Evolutionary conservation across 768 basidiomycete species (phyloP).

Genomic region (Collybia sordida): DNA sequence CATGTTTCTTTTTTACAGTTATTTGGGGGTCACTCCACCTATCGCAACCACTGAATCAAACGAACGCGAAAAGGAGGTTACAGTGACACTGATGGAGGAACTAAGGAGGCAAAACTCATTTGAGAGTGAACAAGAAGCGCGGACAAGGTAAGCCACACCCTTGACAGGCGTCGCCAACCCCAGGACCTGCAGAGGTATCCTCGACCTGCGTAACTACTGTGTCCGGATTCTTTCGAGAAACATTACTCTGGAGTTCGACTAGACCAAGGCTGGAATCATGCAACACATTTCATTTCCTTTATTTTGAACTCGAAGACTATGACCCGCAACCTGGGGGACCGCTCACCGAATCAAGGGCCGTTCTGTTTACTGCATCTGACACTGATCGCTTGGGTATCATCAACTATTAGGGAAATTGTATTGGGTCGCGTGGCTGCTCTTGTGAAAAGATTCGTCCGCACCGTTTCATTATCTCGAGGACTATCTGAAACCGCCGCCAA

Average conservation of each 20-base stretch:
- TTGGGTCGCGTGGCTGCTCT: constrained; percentile 86
- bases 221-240: constrained; percentile 1
- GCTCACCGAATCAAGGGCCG: constrained; percentile 7
- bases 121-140: constrained; percentile 85
- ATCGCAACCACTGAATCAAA: constrained; percentile 77
- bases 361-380: constrained; percentile 1
- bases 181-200: constrained; percentile 7
- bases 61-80: constrained; percentile 80
- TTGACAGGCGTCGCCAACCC: constrained; percentile 8
- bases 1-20: constrained; percentile 40
- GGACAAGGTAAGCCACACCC: constrained; percentile 68
- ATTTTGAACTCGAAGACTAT: constrained; percentile 1
- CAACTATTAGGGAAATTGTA: constrained; percentile 77
- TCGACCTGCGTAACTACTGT: constrained; percentile 3
- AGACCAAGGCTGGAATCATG: constrained; percentile 1
- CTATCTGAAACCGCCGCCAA: constrained; percentile 85
- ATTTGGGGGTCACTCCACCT: constrained; percentile 82
- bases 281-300: constrained; percentile 3
- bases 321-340: constrained; percentile 7
- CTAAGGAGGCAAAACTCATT: constrained; percentile 83
- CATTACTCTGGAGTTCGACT: neutral
- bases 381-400: constrained; percentile 10
- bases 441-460: constrained; percentile 91
- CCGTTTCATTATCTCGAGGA: constrained; percentile 75
- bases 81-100: constrained; percentile 86